Conservation (phyloP, 495 filamentous ascomycete species). For the Penicillium arizonense region DNA sequence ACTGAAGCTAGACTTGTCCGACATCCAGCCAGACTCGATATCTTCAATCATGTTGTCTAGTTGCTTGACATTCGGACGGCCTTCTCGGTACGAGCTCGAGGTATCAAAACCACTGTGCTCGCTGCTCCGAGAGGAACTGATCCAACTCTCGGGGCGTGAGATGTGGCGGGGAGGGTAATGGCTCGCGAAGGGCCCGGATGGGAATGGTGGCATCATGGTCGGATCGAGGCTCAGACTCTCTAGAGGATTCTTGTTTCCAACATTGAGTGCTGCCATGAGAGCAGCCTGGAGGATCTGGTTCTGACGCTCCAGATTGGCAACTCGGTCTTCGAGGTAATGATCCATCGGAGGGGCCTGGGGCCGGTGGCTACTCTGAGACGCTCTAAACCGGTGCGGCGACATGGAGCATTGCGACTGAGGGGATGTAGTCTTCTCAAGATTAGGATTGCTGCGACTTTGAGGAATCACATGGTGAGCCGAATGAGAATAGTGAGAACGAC, state of each 20-base stretch:
- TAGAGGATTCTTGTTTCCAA: slow-evolving; percentile 27
- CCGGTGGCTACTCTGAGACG: slow-evolving; percentile 20
- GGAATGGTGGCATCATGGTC: slow-evolving; percentile 13
- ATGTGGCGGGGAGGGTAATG: slow-evolving; percentile 14
- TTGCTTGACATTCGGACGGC: slow-evolving; percentile 26
- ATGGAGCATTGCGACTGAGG: slow-evolving; percentile 26
- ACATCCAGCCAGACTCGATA: slow-evolving; percentile 37
- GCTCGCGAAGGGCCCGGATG: not conserved
- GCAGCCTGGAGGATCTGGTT: slow-evolving; percentile 48
- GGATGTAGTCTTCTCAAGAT: slow-evolving; percentile 19
- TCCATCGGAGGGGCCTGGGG: slow-evolving; percentile 6
- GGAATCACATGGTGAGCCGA: slow-evolving; percentile 25
- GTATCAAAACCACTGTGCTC: slow-evolving; percentile 24
- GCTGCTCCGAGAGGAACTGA: slow-evolving; percentile 29
- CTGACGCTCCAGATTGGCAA: slow-evolving; percentile 42
- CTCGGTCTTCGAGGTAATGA: slow-evolving; percentile 35
- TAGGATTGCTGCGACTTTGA: slow-evolving; percentile 19
- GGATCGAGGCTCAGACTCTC: slow-evolving; percentile 24
- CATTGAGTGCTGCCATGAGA: slow-evolving; percentile 40
- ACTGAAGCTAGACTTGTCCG: slow-evolving; percentile 30
- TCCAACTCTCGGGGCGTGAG: slow-evolving; percentile 36
- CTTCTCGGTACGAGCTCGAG: slow-evolving; percentile 13
- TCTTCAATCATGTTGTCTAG: slow-evolving; percentile 41
- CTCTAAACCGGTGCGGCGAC: slow-evolving; percentile 19
- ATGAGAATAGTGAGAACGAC: slow-evolving; percentile 7